Conservation (phyloP, 441 rosid genomes). For the Gossypium lobatum region DNA sequence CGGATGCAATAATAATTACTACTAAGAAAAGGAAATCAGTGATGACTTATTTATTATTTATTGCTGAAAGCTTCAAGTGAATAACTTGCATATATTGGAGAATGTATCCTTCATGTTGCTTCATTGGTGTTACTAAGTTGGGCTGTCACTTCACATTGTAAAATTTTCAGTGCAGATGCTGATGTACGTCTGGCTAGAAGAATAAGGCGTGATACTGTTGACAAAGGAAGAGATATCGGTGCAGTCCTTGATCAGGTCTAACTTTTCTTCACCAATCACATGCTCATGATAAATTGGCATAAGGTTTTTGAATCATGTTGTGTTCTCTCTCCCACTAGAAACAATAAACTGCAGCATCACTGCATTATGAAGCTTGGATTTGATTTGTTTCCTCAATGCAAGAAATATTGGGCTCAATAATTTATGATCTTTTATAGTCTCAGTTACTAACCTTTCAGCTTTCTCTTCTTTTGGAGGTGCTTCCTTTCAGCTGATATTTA, state of each 20-base stretch:
- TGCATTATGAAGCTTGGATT: background rate
- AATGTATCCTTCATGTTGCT: background rate
- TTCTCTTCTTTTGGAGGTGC: background rate
- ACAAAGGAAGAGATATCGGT: conserved; percentile 87
- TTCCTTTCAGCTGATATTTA: conserved; percentile 13
- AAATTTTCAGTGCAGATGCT: conserved; percentile 86
- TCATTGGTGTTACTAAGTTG: conserved; percentile 29
- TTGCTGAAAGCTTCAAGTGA: background rate
- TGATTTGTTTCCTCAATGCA: background rate
- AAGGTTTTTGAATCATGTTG: background rate
- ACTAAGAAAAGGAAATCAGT: background rate
- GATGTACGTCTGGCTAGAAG: conserved; percentile 99
- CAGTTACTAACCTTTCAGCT: background rate
- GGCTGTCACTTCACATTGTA: conserved; percentile 45
- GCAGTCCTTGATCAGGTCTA: conserved; percentile 89
- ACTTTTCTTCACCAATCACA: background rate
- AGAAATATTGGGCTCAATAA: background rate
- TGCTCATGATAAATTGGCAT: background rate
- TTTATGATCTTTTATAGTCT: background rate
- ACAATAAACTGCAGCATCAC: background rate
- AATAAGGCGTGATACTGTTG: conserved; percentile 88
- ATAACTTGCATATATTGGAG: conserved; percentile 8
- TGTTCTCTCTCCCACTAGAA: background rate
- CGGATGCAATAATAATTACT: background rate
- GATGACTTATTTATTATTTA: background rate